Evolutionary conservation across 352 stramenopile genomes (phyloP).

Genomic region (Achlya hypogyna): DNA sequence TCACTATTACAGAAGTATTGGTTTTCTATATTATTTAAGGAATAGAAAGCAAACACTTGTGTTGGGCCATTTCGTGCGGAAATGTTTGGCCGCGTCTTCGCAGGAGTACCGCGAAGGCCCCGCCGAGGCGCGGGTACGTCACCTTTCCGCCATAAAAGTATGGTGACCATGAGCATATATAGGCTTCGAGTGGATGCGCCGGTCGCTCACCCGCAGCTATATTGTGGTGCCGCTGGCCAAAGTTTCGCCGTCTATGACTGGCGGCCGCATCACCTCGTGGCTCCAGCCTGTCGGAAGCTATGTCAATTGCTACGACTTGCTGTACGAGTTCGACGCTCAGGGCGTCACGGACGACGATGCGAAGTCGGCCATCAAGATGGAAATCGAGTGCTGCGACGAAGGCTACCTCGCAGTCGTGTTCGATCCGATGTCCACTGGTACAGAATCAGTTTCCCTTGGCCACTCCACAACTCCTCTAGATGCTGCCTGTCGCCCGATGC

Average conservation of each 20-base stretch:
- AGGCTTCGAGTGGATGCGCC: too few relatives aligned
- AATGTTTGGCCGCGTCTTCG: too few relatives aligned
- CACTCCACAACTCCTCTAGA: neutral
- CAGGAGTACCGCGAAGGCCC: too few relatives aligned
- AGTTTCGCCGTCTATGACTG: constrained; percentile 15
- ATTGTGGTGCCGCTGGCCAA: constrained; percentile 6
- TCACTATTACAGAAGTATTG: too few relatives aligned
- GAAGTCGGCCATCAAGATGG: constrained; percentile 8
- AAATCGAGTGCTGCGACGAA: constrained; percentile 14
- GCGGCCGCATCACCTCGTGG: constrained; percentile 10
- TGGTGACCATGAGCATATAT: too few relatives aligned
- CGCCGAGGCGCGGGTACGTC: too few relatives aligned
- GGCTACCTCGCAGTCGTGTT: constrained; percentile 12
- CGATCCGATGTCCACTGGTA: neutral
- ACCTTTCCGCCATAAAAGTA: too few relatives aligned
- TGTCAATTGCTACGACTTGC: constrained; percentile 11
- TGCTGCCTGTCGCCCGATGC: neutral
- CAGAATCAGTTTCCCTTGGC: neutral
- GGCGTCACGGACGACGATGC: constrained; percentile 13
- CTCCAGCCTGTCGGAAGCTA: neutral
- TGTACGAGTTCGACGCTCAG: constrained; percentile 13
- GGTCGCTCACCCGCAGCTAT: too few relatives aligned
- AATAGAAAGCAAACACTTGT: too few relatives aligned
- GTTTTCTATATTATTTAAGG: too few relatives aligned
- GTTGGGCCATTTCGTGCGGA: too few relatives aligned